Conservation (phyloP, 495 filamentous ascomycete species). For the Sporormia fimetaria region DNA sequence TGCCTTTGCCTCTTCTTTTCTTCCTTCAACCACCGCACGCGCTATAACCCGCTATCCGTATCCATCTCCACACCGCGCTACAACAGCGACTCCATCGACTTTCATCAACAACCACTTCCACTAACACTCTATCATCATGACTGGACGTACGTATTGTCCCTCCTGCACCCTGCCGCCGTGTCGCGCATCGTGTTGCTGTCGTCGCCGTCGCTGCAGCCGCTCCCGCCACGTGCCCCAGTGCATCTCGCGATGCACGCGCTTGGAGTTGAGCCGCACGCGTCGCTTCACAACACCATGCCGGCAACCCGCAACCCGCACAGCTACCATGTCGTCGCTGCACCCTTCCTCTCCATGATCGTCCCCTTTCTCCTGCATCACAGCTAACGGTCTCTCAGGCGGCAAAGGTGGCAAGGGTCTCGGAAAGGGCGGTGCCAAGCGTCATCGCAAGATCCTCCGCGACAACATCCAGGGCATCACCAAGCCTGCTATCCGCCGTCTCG, state of each 20-base stretch:
- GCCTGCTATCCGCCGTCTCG: slow-evolving; percentile 58
- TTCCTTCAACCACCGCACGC: slow-evolving; percentile 1
- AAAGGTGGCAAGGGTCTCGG: slow-evolving; percentile 69
- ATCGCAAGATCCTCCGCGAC: slow-evolving; percentile 98
- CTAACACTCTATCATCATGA: slow-evolving; percentile 41
- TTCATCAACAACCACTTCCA: slow-evolving; percentile 16
- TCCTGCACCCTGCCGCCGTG: slow-evolving; percentile 17
- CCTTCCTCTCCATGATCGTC: no score
- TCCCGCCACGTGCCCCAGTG: background rate
- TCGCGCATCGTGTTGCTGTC: slow-evolving; percentile 33
- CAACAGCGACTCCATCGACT: slow-evolving; percentile 14
- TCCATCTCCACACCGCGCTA: slow-evolving; percentile 7
- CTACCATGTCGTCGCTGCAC: slow-evolving; percentile 19
- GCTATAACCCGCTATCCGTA: slow-evolving; percentile 13
- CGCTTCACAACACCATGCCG: slow-evolving; percentile 15
- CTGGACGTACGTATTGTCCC: slow-evolving; percentile 51
- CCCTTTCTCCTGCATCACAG: slow-evolving; percentile 2
- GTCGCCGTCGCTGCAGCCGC: slow-evolving; percentile 10
- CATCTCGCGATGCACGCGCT: slow-evolving; percentile 11
- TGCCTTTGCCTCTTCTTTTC: slow-evolving; percentile 12
- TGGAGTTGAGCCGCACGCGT: slow-evolving; percentile 21
- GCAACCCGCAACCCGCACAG: slow-evolving; percentile 1
- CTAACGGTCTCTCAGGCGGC: slow-evolving; percentile 31
- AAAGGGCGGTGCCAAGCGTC: slow-evolving; percentile 97
- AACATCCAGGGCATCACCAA: slow-evolving; percentile 89